Percentiles rank a stretch among this genome's conserved stretches.
Conservation (phyloP, 179 eudicot genomes). For the Beta macrorhiza region DNA sequence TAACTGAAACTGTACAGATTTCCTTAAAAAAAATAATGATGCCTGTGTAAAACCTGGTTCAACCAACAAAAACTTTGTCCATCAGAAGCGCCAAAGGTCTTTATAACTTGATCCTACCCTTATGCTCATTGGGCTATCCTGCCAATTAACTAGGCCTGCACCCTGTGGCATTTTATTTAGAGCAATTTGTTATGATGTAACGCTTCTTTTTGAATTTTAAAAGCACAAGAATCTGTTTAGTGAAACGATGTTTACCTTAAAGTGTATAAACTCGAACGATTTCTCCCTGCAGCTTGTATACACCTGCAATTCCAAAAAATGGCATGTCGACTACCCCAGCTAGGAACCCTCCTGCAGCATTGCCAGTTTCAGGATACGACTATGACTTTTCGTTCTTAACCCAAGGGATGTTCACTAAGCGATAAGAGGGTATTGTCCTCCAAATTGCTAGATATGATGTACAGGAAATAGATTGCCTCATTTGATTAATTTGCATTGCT, state of each 20-base stretch:
- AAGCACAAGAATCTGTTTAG: background rate
- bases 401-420: slow-evolving; percentile 38
- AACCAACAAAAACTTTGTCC: too few relatives aligned
- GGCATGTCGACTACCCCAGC: slow-evolving; percentile 18
- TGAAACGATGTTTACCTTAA: background rate
- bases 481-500: background rate
- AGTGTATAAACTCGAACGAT: background rate
- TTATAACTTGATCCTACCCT: too few relatives aligned
- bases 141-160: too few relatives aligned
- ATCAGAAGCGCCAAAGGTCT: too few relatives aligned
- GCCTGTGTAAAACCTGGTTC: too few relatives aligned
- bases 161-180: background rate
- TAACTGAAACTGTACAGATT: too few relatives aligned
- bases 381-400: slow-evolving; percentile 48
- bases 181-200: background rate
- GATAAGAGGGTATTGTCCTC: slow-evolving; percentile 4
- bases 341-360: slow-evolving; percentile 19
- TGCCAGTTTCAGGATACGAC: slow-evolving; percentile 44
- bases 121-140: too few relatives aligned
- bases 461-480: slow-evolving; percentile 17
- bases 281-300: slow-evolving; percentile 16
- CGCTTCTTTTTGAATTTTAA: background rate
- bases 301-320: slow-evolving; percentile 16
- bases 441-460: slow-evolving; percentile 14
- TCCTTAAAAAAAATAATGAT: too few relatives aligned